Base-by-base conservation (phyloP, 805 yeast genomes). In the Lipomyces kockii region DNA sequence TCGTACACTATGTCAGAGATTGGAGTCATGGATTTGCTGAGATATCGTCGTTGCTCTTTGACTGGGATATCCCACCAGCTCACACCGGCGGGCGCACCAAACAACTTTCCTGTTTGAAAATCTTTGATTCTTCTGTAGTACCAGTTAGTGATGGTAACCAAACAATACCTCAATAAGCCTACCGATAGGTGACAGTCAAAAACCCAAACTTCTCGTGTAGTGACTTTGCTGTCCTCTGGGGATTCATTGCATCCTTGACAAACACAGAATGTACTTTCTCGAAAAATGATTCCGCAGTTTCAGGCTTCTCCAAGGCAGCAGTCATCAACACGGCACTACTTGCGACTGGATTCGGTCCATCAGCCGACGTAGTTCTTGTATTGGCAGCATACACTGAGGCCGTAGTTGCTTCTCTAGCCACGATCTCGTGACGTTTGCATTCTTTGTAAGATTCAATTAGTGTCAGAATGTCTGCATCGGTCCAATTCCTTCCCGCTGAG, bases 131-230 rank as follows among this genome's bases (percentile, higher is more conserved):
- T 65, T 22, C 62, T 37, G 34, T 20, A 56, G 11, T 22, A 49
- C 22, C 55, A 52, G 34, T 32, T 32, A 27, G 17, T 7, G 43
- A 5, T 8, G 25, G n/a, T 56, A 5, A 6, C 59, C 39, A 9
- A 11, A 55, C 3, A 56, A 32, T 22, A n/a, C 27, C 9, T 3
- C 2, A 14, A 25, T 34, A 17, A 12, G 20, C 59, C 20, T 32
- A 56, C 34, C 64, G 64, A 49, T 62, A 66, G 27, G 69, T 66
- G 25, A 58, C 39, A 14, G 66, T 60, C 51, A 66, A 58, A 35
- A 66, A 66, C 25, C 69, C 69, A n/a, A 66, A 66, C 39, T 66
- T 66, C 46, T 66, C 69, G 25, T 66, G 63, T 27, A 66, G 17
- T 46, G 66, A 62, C 58, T 66, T 66, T 43, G 69, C 60, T 20